Base-by-base conservation (phyloP, 108 stramenopile genomes). In the Stephanodiscus minutulus region DNA sequence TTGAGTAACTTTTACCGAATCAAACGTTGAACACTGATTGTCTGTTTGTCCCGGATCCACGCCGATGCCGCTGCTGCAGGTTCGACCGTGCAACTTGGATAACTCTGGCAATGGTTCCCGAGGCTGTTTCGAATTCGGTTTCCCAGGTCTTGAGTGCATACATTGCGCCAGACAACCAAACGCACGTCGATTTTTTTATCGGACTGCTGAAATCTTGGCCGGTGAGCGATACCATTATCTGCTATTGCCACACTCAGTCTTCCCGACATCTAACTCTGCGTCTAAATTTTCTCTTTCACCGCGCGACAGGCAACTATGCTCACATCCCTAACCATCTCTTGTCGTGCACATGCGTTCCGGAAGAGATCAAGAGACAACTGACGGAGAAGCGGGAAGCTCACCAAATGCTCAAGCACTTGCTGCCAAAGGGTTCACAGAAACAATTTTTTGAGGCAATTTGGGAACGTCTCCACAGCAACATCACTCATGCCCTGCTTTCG, bases 341-440 rank as follows among this genome's bases (percentile, higher is more conserved):
- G 60, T 41, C 52, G n/a, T 83, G 83, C 27, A 28, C 37, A 1
- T 13, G 28, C 20, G 50, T 47, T 47, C 82, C 82, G n/a, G 22
- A 54, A 18, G 64, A 70, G 17, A 46, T 83, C 17, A 79, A 83
- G 20, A 87, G 79, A 25, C 66, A 82, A 6, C 63, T 77, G 27
- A 76, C 85, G 12, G 82, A 88, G 68, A 82, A 85, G 77, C 89
- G 89, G 61, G 66, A 77, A 53, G 15, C 20, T 7, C 81, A 82
- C 37, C 44, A 68, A 1, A 25, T 18, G 46, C 71, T 67, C 22
- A 82, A 82, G 39, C 43, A 53, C 28, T 60, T 22, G 1, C 71
- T 82, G 7, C 57, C 62, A 7, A 43, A 62, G 43, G 76, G 76
- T 13, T 61, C 71, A 20, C 81, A 82, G 36, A 61, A 59, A 11